phyloP scores from a whole-genome alignment of 2,329 filamentous ascomycete genomes.

The Fusarium luffae region DNA sequence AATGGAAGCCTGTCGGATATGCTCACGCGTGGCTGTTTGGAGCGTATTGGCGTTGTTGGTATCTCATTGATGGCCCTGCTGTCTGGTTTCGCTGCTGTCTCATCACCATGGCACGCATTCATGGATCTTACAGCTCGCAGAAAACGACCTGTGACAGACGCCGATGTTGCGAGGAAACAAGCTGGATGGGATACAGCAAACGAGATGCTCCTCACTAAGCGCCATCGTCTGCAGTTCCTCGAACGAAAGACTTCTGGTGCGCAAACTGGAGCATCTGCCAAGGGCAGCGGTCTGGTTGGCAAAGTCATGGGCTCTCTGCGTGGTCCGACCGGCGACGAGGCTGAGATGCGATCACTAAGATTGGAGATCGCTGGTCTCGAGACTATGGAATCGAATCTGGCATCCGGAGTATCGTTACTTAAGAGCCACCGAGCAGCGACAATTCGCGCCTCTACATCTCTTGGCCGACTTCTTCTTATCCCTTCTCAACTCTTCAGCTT shows the following conservation, averaged over 20 bases:
- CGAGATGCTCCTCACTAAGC: conserved; percentile 82
- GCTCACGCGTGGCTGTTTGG: conserved; percentile 66
- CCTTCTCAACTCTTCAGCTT: conserved; percentile 76
- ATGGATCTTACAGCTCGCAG: conserved; percentile 65
- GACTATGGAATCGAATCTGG: conserved; percentile 79
- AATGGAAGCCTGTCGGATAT: conserved; percentile 50
- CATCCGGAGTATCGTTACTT: conserved; percentile 72
- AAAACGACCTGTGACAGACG: conserved; percentile 73
- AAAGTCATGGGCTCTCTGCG: conserved; percentile 79
- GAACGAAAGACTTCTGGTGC: conserved; percentile 67
- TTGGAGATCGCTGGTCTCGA: conserved; percentile 84
- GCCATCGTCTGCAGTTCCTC: conserved; percentile 75
- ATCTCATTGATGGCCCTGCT: conserved; percentile 87
- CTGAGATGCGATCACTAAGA: conserved; percentile 71
- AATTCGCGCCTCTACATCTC: conserved; percentile 71
- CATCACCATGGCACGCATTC: conserved; percentile 86
- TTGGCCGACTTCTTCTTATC: conserved; percentile 72
- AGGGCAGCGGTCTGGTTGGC: conserved; percentile 69
- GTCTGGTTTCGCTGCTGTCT: conserved; percentile 91
- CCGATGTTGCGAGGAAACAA: conserved; percentile 80
- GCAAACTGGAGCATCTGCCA: conserved; percentile 39
- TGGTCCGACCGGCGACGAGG: conserved; percentile 68
- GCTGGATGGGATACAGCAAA: conserved; percentile 80
- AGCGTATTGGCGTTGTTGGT: conserved; percentile 84
- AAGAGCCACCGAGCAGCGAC: conserved; percentile 72